Conservation (phyloP, 768 basidiomycete genomes). For the Boletus bicolor region DNA sequence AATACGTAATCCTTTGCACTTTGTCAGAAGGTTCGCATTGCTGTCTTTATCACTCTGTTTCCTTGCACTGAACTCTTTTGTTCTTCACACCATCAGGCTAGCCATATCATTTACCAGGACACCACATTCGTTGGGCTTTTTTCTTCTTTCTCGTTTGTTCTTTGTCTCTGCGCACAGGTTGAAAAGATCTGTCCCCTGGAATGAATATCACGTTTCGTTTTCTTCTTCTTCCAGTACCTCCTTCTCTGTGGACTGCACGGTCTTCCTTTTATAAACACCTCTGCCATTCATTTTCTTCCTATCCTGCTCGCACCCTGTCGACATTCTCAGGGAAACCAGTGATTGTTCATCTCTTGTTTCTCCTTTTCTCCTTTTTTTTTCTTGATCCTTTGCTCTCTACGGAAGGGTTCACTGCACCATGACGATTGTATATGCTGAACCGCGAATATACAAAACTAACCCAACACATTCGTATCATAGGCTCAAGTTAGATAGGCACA, state of each 20-base stretch:
- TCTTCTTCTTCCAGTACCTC: not conserved
- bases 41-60: not conserved
- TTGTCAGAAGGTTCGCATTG: not conserved
- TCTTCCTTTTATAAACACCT: not conserved
- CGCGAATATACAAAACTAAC: not conserved
- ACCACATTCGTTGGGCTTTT: conserved; percentile 18
- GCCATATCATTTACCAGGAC: conserved; percentile 7
- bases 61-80: not conserved
- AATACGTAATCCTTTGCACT: conserved; percentile 17
- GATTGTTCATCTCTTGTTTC: not conserved
- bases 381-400: not conserved
- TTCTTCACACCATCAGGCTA: not conserved
- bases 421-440: not conserved
- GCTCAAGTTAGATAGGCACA: no score
- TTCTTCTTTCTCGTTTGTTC: no score
- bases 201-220: not conserved
- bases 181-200: not conserved
- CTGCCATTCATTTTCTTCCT: not conserved
- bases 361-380: no score
- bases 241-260: not conserved
- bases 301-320: not conserved
- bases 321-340: not conserved
- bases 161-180: not conserved
- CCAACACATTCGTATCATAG: no score
- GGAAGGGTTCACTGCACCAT: not conserved